Base-by-base conservation (phyloP, 441 rosid genomes). In the Populus trichocarpa region DNA sequence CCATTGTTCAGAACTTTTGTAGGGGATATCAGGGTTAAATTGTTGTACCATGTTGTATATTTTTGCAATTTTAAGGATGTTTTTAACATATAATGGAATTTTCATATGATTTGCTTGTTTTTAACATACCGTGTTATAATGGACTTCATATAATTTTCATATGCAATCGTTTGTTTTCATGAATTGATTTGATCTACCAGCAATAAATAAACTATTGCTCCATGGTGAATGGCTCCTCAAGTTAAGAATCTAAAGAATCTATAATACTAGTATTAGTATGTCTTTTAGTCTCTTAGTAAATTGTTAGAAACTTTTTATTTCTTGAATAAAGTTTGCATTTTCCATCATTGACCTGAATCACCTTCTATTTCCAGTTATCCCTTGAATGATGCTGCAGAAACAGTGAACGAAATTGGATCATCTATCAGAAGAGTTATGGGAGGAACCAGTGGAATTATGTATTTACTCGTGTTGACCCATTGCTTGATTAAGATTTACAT, bases 381-480 rank as follows among this genome's bases (percentile, higher is more conserved):
- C 50, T 87, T 94, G 78, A 94, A 94, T 75, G 97, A 96, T 85
- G 93, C 90, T 74, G 90, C 93, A 0, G 99, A 96, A 86, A 96
- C 98, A 71, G 87, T 94, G 69, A 90, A 89, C 67, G 97, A 96
- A 84, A 96, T 96, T 78, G 97, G 97, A 78, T 88, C 93, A 79
- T 87, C 99, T 71, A 81, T 94, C 83, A 87, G 88, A 84, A 90
- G 91, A 86, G 95, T 87, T 72, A 94, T 94, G 99, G 99, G 99
- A 78, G 99, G 99, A 36, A 96, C 99, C 69, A 94, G 99, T 70
- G 99, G 99, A 79, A 91, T 96, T 69, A 53, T 96, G 99, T 94
- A 96, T 42, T 75, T 79, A 64, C 65, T 64, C 70, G 69, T 71
- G 77, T 63, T 65, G 11, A 77, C 68, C 75, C 38, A 33, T 72